These are phyloP conservation scores for Alternaria triticina DNA, from an alignment of 2,329 filamentous ascomycete genomes.

Conservation along the genomic window DNA sequence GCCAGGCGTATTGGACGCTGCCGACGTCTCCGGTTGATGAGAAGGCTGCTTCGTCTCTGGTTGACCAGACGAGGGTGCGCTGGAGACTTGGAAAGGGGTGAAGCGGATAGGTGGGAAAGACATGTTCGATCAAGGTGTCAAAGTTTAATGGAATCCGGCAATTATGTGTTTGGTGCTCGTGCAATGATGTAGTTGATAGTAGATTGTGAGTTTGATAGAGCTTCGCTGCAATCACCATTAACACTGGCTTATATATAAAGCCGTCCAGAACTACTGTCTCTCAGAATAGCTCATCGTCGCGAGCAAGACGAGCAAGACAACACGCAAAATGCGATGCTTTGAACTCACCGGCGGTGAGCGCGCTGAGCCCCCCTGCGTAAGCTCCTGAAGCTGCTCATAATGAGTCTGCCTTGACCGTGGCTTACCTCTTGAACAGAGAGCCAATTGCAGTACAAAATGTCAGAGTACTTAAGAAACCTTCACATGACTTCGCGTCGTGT, in stretches of 20 bases:
- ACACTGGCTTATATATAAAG: background rate
- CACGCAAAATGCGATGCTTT: background rate
- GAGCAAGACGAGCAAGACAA: background rate
- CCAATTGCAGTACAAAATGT: slow-evolving; percentile 8
- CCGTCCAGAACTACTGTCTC: background rate
- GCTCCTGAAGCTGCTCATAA: background rate
- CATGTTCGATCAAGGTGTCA: background rate
- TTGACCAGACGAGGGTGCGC: slow-evolving; percentile 22
- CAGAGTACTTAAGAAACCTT: slow-evolving; percentile 11
- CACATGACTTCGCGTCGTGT: slow-evolving; percentile 37
- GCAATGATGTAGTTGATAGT: background rate
- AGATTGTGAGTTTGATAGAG: background rate
- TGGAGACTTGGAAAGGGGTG: slow-evolving; percentile 36
- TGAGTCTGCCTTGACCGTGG: background rate
- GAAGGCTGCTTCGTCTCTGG: slow-evolving; percentile 21
- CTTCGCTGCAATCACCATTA: background rate
- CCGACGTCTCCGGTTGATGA: slow-evolving; percentile 15
- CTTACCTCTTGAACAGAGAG: background rate
- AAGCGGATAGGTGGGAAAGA: slow-evolving; percentile 39
- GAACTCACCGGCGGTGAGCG: background rate
- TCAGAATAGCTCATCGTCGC: background rate
- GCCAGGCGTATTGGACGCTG: background rate
- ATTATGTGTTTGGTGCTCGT: background rate
- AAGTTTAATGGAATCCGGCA: background rate
- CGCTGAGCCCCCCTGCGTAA: background rate